phyloP scores from a whole-genome alignment of 306 rosid genomes.

The Pachyrhizus erosus region DNA sequence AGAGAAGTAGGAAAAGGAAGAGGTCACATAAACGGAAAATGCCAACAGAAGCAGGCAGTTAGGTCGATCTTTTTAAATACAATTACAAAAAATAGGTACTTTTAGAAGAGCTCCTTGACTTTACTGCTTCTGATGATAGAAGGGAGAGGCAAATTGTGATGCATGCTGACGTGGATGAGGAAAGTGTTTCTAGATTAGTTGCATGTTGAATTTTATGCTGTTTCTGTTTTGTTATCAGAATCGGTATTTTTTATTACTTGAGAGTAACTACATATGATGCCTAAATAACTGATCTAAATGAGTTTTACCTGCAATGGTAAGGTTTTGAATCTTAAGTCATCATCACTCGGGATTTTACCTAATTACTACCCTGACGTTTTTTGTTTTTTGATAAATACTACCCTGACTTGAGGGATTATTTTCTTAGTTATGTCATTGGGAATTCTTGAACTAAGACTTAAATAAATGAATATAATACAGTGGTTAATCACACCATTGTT shows the following conservation, averaged over 20 bases:
- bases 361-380: neutral
- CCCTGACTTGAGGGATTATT: neutral
- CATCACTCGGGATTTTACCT: neutral
- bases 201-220: neutral
- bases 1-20: slow-evolving; percentile 58
- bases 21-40: slow-evolving; percentile 42
- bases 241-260: neutral
- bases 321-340: neutral
- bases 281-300: neutral
- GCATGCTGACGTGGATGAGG: slow-evolving; percentile 1
- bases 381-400: too few relatives aligned
- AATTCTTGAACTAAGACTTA: neutral
- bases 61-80: slow-evolving; percentile 14
- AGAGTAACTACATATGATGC: neutral
- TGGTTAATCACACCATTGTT: neutral
- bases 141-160: slow-evolving; percentile 28
- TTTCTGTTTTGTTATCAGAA: neutral
- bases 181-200: slow-evolving; percentile 19
- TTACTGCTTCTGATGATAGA: neutral
- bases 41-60: slow-evolving; percentile 12
- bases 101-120: neutral
- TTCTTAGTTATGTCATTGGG: neutral
- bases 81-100: neutral
- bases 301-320: neutral
- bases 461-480: neutral